Evolutionary conservation across 129 eudicot species (phyloP).

Genomic region (Artemisia tridentata): DNA sequence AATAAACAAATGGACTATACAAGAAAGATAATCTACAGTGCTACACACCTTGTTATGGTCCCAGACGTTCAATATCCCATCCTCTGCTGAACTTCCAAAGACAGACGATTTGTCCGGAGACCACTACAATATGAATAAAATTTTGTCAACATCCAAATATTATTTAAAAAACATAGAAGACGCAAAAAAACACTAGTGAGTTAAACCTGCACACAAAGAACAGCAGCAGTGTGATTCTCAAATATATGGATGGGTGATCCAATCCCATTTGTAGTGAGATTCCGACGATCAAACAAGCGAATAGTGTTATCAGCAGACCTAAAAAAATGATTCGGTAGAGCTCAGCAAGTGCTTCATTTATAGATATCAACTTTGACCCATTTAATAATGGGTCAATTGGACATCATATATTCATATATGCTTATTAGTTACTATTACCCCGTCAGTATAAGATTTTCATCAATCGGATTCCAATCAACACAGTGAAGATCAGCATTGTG

Average conservation of each 20-base stretch:
- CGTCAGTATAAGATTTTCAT: conserved; percentile 71
- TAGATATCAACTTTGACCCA: not conserved
- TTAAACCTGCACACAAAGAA: conserved; percentile 82
- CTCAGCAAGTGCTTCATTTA: not conserved
- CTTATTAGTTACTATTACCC: conserved; percentile 45
- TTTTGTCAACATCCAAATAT: not conserved
- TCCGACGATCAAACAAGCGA: conserved; percentile 86
- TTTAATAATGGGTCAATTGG: not conserved
- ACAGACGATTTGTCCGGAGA: conserved; percentile 87
- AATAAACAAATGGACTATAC: not conserved
- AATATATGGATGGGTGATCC: conserved; percentile 82
- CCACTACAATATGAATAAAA: conserved; percentile 38
- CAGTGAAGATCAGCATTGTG: conserved; percentile 95
- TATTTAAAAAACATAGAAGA: not conserved
- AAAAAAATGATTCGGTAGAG: conserved; percentile 1
- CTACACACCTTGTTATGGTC: conserved; percentile 62
- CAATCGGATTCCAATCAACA: conserved; percentile 92
- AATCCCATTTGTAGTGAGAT: conserved; percentile 66
- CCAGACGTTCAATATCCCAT: conserved; percentile 79
- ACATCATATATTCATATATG: not conserved
- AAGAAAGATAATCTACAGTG: not conserved
- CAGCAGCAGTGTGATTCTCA: conserved; percentile 83
- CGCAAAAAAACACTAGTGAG: not conserved
- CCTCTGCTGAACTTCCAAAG: conserved; percentile 96
- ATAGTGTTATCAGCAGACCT: conserved; percentile 91